Evolutionary conservation across 108 stramenopile genomes (phyloP).

Genomic region (Conticribra guillardii): DNA sequence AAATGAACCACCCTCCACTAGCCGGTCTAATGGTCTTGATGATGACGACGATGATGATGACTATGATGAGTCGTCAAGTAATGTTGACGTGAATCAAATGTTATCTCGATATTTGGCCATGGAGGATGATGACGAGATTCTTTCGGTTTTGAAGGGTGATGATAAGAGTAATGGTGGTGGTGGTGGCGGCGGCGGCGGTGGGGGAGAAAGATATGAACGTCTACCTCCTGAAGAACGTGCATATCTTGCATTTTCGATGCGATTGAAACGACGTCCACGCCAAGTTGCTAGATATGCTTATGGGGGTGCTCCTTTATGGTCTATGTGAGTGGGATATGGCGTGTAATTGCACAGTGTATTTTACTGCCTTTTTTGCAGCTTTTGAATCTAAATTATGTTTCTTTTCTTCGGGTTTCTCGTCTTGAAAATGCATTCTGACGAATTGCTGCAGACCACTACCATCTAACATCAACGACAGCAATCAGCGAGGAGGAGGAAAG

Average conservation of each 20-base stretch:
- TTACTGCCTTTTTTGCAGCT: neutral
- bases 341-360: constrained; percentile 14
- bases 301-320: constrained; percentile 86
- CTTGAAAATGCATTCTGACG: too few relatives aligned
- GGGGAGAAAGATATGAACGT: constrained; percentile 78
- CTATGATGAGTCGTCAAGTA: constrained; percentile 52
- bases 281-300: constrained; percentile 85
- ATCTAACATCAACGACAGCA: neutral
- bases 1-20: constrained; percentile 52
- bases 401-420: too few relatives aligned
- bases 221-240: constrained; percentile 69
- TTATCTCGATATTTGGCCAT: constrained; percentile 79
- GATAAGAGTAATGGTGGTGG: neutral
- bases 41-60: constrained; percentile 75
- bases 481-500: constrained; percentile 4
- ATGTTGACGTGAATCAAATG: constrained; percentile 72
- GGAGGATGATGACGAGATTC: constrained; percentile 84
- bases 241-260: constrained; percentile 69
- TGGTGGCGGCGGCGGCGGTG: constrained; percentile 18
- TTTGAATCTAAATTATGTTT: neutral
- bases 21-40: constrained; percentile 12
- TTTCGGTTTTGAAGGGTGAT: constrained; percentile 59
- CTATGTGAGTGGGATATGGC: constrained; percentile 53
- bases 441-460: constrained; percentile 8
- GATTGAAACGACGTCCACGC: constrained; percentile 67